These are phyloP conservation scores for Neonectria sp. DNA, from an alignment of 2,329 filamentous ascomycete genomes.

Conservation along the genomic window DNA sequence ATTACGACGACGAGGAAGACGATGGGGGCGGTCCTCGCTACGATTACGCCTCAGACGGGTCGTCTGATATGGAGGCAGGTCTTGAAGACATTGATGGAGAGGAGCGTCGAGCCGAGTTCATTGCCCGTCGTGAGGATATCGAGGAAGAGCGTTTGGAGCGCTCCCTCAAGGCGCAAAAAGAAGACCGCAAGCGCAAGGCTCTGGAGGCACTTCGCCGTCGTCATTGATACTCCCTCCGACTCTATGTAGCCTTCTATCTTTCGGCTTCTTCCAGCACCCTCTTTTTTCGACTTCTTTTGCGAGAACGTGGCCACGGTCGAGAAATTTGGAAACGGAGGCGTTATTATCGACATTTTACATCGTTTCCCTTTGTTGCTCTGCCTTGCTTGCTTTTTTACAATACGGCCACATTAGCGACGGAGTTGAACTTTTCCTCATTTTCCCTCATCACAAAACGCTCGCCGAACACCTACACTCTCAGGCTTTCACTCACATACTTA, in stretches of 20 bases:
- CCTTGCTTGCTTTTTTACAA: conserved; percentile 22
- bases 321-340: conserved; percentile 37
- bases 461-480: conserved; percentile 5
- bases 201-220: conserved; percentile 55
- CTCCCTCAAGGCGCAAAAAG: conserved; percentile 73
- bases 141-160: conserved; percentile 75
- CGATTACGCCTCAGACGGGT: conserved; percentile 74
- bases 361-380: conserved; percentile 19
- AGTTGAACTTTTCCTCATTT: conserved; percentile 47
- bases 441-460: conserved; percentile 12
- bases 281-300: conserved; percentile 17
- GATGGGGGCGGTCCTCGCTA: conserved; percentile 60
- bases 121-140: conserved; percentile 78
- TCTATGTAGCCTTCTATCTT: not conserved
- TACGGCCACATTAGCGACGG: conserved; percentile 56
- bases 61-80: conserved; percentile 86
- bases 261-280: not conserved
- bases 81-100: conserved; percentile 81
- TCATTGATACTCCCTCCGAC: conserved; percentile 35
- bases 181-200: conserved; percentile 64
- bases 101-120: conserved; percentile 73
- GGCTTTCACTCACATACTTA: conserved; percentile 2
- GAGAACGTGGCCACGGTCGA: conserved; percentile 38
- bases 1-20: conserved; percentile 71
- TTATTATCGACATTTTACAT: conserved; percentile 33